Base-by-base conservation (phyloP, 208 protist genomes). In the Acanthamoeba castellanii region DNA sequence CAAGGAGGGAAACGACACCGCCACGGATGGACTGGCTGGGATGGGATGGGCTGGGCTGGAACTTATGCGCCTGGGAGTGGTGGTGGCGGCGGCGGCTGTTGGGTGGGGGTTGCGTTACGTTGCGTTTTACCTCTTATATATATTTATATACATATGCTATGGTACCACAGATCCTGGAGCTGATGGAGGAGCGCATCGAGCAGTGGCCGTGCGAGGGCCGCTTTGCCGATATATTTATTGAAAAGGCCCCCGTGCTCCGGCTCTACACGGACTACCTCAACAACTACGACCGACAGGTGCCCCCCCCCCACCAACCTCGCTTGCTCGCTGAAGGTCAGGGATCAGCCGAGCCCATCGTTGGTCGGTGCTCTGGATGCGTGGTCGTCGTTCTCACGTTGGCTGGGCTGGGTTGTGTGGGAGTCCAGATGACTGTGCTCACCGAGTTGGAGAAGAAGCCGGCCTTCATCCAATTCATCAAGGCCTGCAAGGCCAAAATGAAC, bases 221-320 rank as follows among this genome's bases (percentile, higher is more conserved):
- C 5, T 89, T 89, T 64, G 81, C 81, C 34, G 81, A 89, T 61
- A 89, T 89, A 45, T 89, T 89, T 25, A 89, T 89, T 18, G 30
- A 89, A 27, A 89, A 89, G 50, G 81, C 81, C 13, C 81, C 81
- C 13, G 81, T 89, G 45, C 81, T 89, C 50, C 4, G 81, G 55
- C 55, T 89, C 7, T 89, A 89, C 81, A 89, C 81, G 20, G 81
- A 89, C 78, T 89, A 89, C 34, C 81, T 89, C 45, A 89, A 89
- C 81, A 89, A 89, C 34, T 89, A 89, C 45, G 81, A 89, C 9
- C 81, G 81, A 18, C 81, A 89, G 55, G 72, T 47, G 72, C 34
- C n/a, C 5, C n/a, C 22, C 18, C 61, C 7, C 61, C 18, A 4
- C 22, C n/a, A 4, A 4, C 11, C 72, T n/a, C 72, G 7, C 64